Percentiles rank a stretch among this genome's conserved stretches.
Evolutionary conservation across 2,329 filamentous ascomycete genomes (phyloP).

Genomic region (Nothophoma quercina): DNA sequence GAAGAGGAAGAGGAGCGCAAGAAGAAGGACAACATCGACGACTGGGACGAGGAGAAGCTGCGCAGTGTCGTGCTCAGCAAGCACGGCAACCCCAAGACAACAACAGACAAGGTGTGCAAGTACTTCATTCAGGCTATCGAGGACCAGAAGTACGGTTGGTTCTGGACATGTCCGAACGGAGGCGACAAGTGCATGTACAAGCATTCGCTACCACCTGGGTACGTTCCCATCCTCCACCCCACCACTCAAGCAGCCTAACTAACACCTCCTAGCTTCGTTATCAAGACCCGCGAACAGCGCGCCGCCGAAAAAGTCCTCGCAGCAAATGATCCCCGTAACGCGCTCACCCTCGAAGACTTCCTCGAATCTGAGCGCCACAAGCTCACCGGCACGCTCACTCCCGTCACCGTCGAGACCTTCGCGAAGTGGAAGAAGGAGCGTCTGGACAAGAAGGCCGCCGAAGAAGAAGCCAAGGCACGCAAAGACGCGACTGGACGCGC

Average conservation of each 20-base stretch:
- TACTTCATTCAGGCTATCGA: constrained; percentile 97
- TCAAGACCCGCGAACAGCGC: constrained; percentile 97
- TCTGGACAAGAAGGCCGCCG: constrained; percentile 92
- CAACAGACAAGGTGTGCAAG: constrained; percentile 99
- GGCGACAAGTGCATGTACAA: constrained; percentile 99
- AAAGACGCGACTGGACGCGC: constrained; percentile 96
- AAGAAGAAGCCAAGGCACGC: constrained; percentile 85
- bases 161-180: constrained; percentile 97
- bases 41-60: constrained; percentile 98
- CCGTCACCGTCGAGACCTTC: constrained; percentile 90
- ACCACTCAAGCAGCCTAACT: constrained; percentile 3
- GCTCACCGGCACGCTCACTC: constrained; percentile 87
- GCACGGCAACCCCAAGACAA: constrained; percentile 94
- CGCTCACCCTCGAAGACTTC: constrained; percentile 96
- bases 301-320: constrained; percentile 93
- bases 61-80: constrained; percentile 90
- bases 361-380: constrained; percentile 96
- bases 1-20: constrained; percentile 76
- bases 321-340: constrained; percentile 95
- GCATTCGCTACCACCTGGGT: constrained; percentile 94
- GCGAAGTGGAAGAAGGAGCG: constrained; percentile 97
- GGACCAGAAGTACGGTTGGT: constrained; percentile 99
- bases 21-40: constrained; percentile 89
- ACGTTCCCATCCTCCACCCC: constrained; percentile 53
- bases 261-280: constrained; percentile 72